These are phyloP conservation scores for Thermothielavioides terrestris DNA, from an alignment of 495 filamentous ascomycete species.

Conservation along the genomic window DNA sequence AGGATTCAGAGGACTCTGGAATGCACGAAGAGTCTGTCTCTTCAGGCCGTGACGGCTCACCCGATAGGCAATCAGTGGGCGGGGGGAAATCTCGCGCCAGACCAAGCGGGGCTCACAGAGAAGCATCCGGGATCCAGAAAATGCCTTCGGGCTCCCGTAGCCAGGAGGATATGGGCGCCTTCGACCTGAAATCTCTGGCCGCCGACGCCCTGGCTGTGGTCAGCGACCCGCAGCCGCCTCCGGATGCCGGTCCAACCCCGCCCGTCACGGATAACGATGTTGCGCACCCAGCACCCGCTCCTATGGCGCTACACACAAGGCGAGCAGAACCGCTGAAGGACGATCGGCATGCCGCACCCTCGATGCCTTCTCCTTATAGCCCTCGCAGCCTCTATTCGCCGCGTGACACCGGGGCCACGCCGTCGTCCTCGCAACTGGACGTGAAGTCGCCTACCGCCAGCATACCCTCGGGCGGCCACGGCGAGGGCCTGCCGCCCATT, in stretches of 20 bases:
- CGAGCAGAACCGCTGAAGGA: constrained; percentile 10
- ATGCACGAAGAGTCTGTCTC: constrained; percentile 17
- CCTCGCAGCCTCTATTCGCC: constrained; percentile 22
- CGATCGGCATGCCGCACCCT: constrained; percentile 7
- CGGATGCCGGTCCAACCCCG: constrained; percentile 20
- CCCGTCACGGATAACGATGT: constrained; percentile 23
- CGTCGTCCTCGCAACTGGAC: constrained; percentile 14
- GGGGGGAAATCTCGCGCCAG: constrained; percentile 1
- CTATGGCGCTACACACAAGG: constrained; percentile 15
- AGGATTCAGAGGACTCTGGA: constrained; percentile 12
- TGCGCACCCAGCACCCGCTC: constrained; percentile 11
- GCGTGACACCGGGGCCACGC: constrained; percentile 19
- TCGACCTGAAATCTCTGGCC: constrained; percentile 36
- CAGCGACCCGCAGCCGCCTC: constrained; percentile 20
- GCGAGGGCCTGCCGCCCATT: constrained; percentile 43
- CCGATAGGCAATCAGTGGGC: background rate
- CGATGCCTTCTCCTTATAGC: constrained; percentile 5
- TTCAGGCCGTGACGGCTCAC: constrained; percentile 1
- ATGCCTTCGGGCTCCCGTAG: constrained; percentile 9
- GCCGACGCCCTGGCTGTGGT: constrained; percentile 28
- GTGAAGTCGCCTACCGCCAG: constrained; percentile 24
- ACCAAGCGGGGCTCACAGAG: constrained; percentile 9
- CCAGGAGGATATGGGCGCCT: constrained; percentile 25
- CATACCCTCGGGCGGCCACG: constrained; percentile 21
- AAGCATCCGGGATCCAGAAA: constrained; percentile 5